These are phyloP conservation scores for Fusarium longipes DNA, from an alignment of 2,329 filamentous ascomycete species.

Conservation along the genomic window DNA sequence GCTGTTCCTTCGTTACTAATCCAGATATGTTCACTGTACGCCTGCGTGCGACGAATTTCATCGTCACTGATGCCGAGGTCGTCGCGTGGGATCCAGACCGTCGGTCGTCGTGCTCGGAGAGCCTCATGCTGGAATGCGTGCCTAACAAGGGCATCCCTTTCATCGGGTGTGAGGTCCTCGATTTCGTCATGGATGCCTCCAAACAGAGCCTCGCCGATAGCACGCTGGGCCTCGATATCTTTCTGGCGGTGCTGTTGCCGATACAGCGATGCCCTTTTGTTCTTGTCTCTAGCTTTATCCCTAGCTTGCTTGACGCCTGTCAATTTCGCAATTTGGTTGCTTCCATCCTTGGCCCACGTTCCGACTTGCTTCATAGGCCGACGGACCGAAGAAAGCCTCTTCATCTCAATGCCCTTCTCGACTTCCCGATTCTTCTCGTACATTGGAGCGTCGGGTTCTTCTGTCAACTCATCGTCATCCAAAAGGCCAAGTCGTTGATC, in stretches of 20 bases:
- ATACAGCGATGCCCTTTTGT: conserved; percentile 58
- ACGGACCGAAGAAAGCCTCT: conserved; percentile 53
- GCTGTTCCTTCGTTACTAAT: conserved; percentile 94
- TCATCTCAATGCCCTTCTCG: conserved; percentile 58
- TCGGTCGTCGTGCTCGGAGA: conserved; percentile 83
- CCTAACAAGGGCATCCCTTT: conserved; percentile 85
- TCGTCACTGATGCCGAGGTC: conserved; percentile 91
- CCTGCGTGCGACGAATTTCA: conserved; percentile 82
- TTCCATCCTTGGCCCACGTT: conserved; percentile 56
- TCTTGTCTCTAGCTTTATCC: conserved; percentile 45
- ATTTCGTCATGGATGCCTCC: conserved; percentile 91
- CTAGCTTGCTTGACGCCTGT: conserved; percentile 41
- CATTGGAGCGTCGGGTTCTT: conserved; percentile 54
- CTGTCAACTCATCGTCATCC: conserved; percentile 62
- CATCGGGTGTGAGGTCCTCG: conserved; percentile 90
- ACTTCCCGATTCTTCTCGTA: conserved; percentile 43
- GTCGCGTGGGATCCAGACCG: conserved; percentile 94
- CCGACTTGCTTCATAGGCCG: conserved; percentile 60
- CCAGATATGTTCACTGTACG: conserved; percentile 84
- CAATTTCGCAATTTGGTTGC: conserved; percentile 61
- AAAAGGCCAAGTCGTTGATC: conserved; percentile 73
- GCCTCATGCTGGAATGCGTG: conserved; percentile 93
- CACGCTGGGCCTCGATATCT: conserved; percentile 78
- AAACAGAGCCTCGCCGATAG: conserved; percentile 84
- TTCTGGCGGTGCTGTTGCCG: conserved; percentile 61